These are phyloP conservation scores for Skeletonema potamos DNA, from an alignment of 108 stramenopile genomes.

Conservation along the genomic window DNA sequence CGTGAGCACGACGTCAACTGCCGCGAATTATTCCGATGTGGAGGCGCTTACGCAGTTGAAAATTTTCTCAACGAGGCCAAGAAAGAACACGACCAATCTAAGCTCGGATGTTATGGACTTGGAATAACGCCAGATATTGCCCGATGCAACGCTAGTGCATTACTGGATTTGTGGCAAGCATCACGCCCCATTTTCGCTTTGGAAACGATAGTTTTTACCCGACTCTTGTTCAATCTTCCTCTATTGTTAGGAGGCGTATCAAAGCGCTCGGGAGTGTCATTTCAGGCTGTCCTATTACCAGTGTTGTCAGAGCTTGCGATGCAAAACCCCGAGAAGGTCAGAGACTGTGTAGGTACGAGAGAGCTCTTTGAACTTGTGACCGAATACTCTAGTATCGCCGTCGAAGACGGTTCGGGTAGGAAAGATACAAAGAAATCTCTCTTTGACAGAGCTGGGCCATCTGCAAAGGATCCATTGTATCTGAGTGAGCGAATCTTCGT, in stretches of 20 bases:
- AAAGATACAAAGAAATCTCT: not conserved
- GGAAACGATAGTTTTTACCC: slow-evolving; percentile 67
- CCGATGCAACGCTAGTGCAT: slow-evolving; percentile 46
- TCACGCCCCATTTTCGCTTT: slow-evolving; percentile 55
- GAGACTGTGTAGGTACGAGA: slow-evolving; percentile 57
- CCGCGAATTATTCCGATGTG: slow-evolving; percentile 69
- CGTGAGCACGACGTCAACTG: slow-evolving; percentile 70
- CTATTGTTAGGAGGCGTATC: slow-evolving; percentile 60
- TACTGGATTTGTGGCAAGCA: slow-evolving; percentile 66
- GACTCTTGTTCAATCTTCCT: slow-evolving; percentile 70
- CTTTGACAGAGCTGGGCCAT: not conserved
- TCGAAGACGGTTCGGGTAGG: slow-evolving; percentile 1
- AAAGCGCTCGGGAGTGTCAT: slow-evolving; percentile 31
- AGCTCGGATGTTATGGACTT: slow-evolving; percentile 28
- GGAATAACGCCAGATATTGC: slow-evolving; percentile 33
- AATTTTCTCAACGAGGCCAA: slow-evolving; percentile 48
- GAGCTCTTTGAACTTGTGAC: slow-evolving; percentile 50
- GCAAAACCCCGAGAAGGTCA: slow-evolving; percentile 60
- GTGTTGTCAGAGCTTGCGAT: slow-evolving; percentile 55
- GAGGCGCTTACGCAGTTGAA: slow-evolving; percentile 72
- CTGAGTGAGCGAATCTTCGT: slow-evolving; percentile 41
- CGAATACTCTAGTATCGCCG: slow-evolving; percentile 35
- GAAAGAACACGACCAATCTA: slow-evolving; percentile 21
- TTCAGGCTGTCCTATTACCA: slow-evolving; percentile 63
- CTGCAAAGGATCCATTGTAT: slow-evolving; percentile 26